Percentiles rank a stretch among this genome's conserved stretches.
Conservation (phyloP, 2,329 filamentous ascomycete species). For the Sodiomyces alkalinus region DNA sequence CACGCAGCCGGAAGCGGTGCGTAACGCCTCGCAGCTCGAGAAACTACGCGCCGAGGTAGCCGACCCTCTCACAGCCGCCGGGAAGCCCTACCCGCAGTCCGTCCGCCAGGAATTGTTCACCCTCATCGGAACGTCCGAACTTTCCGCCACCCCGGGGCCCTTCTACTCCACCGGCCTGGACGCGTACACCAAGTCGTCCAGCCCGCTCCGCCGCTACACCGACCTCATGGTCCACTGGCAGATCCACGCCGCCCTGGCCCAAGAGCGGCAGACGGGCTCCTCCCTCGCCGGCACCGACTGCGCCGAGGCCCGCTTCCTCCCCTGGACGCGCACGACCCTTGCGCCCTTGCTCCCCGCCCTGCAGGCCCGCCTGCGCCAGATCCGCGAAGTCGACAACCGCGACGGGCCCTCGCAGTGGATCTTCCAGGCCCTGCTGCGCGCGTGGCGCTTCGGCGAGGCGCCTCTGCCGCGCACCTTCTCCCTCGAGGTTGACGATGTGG, state of each 20-base stretch:
- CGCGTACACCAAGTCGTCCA: constrained; percentile 49
- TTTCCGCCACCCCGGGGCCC: constrained; percentile 35
- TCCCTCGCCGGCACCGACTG: constrained; percentile 10
- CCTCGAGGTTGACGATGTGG: constrained; percentile 28
- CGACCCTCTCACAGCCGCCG: constrained; percentile 18
- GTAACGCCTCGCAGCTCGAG: constrained; percentile 20
- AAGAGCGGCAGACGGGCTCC: constrained; percentile 21
- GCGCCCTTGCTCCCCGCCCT: constrained; percentile 32
- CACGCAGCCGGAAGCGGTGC: constrained; percentile 25
- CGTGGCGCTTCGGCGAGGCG: constrained; percentile 38
- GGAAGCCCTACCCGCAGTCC: constrained; percentile 15
- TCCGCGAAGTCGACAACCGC: constrained; percentile 24
- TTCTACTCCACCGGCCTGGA: constrained; percentile 43
- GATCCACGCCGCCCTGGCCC: constrained; percentile 40
- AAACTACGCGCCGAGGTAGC: constrained; percentile 21
- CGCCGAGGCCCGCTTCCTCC: constrained; percentile 21
- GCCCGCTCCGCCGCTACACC: constrained; percentile 47
- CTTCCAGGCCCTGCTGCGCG: constrained; percentile 43
- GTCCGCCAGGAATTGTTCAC: constrained; percentile 15
- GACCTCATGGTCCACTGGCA: constrained; percentile 54
- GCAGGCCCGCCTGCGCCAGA: constrained; percentile 36
- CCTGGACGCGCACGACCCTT: constrained; percentile 27
- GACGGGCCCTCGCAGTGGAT: constrained; percentile 36
- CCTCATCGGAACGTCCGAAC: constrained; percentile 34
- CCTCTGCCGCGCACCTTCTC: constrained; percentile 30